Evolutionary conservation across 495 filamentous ascomycete genomes (phyloP).

Genomic region (Elaphomyces granulatus): DNA sequence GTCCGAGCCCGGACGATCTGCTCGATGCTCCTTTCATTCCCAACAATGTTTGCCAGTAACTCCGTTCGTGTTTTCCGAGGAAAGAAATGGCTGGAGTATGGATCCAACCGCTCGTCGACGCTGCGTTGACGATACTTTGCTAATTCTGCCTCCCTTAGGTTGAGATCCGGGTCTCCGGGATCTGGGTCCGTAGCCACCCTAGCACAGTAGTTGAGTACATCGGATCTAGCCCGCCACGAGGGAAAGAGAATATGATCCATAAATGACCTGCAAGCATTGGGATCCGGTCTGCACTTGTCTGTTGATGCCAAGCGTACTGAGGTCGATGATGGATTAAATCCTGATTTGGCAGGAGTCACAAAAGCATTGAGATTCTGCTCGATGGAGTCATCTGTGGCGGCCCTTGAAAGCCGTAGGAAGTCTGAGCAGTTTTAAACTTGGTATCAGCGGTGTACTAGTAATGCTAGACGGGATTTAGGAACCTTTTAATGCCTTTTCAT

Average conservation of each 20-base stretch:
- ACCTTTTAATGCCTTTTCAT: constrained; percentile 74
- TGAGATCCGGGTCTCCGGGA: constrained; percentile 70
- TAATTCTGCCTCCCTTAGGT: constrained; percentile 54
- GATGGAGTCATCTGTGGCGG: constrained; percentile 83
- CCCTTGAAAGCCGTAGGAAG: constrained; percentile 80
- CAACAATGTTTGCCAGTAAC: constrained; percentile 56
- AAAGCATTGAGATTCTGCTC: constrained; percentile 87
- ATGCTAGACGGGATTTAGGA: constrained; percentile 1
- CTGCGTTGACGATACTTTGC: constrained; percentile 56
- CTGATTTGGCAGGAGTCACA: constrained; percentile 51
- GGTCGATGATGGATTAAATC: constrained; percentile 75
- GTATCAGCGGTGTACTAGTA: constrained; percentile 2
- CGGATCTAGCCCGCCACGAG: constrained; percentile 73
- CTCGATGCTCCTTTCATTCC: constrained; percentile 79
- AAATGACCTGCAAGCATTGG: constrained; percentile 51
- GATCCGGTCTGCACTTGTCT: constrained; percentile 36
- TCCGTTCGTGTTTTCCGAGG: constrained; percentile 76
- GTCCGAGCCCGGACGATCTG: constrained; percentile 70
- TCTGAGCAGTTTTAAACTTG: constrained; percentile 43
- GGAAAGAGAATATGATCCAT: constrained; percentile 71
- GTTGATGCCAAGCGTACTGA: constrained; percentile 36
- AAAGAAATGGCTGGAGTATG: constrained; percentile 76
- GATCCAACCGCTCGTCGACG: constrained; percentile 82
- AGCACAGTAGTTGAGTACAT: constrained; percentile 81
- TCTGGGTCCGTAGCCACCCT: constrained; percentile 78